Evolutionary conservation across 768 basidiomycete species (phyloP).

Genomic region (Trichaptum fuscoviolaceum): DNA sequence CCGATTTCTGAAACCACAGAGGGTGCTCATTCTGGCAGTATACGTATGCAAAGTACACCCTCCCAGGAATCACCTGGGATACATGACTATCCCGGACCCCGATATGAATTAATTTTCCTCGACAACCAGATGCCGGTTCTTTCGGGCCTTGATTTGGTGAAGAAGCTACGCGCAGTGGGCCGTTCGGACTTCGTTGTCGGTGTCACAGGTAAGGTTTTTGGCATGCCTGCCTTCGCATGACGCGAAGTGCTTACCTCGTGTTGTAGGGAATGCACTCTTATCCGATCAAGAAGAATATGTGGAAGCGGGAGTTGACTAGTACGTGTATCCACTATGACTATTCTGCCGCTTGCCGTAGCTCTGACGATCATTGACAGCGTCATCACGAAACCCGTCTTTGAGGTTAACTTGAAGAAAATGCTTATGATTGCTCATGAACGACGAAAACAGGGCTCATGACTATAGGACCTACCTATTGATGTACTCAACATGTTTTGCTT

Average conservation of each 20-base stretch:
- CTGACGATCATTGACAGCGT: constrained; percentile 37
- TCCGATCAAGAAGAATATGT: constrained; percentile 71
- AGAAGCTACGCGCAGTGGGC: constrained; percentile 57
- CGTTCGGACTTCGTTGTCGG: constrained; percentile 78
- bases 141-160: constrained; percentile 66
- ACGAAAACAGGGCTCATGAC: constrained; percentile 19
- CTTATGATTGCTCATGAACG: constrained; percentile 38
- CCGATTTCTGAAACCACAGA: constrained; percentile 26
- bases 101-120: constrained; percentile 46
- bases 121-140: constrained; percentile 83
- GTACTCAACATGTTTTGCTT: constrained; percentile 10
- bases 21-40: constrained; percentile 31
- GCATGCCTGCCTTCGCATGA: neutral
- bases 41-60: neutral
- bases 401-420: constrained; percentile 43
- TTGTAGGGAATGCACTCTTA: constrained; percentile 38
- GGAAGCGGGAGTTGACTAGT: constrained; percentile 73
- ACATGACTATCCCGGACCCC: neutral
- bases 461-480: neutral
- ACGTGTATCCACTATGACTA: constrained; percentile 21
- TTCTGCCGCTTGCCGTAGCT: neutral
- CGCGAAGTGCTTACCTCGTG: constrained; percentile 1
- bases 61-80: neutral
- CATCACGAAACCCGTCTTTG: constrained; percentile 74
- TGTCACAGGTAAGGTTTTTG: constrained; percentile 51